Evolutionary conservation across 768 basidiomycete species (phyloP).

Genomic region (Saitozyma podzolica): DNA sequence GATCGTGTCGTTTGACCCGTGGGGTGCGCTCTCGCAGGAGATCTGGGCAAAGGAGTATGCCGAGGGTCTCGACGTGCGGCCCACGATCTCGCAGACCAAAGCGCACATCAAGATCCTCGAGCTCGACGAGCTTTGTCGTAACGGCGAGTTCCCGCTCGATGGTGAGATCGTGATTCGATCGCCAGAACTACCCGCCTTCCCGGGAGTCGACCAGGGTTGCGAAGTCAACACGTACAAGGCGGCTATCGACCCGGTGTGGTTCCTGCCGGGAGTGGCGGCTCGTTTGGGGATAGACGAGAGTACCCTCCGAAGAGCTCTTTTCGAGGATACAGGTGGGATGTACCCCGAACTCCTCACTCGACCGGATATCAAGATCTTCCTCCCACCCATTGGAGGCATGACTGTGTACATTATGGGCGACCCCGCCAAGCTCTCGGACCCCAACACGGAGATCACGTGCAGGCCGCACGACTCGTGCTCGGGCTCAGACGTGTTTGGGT

Average conservation of each 20-base stretch:
- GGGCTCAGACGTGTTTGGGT: constrained; percentile 94
- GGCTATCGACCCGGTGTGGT: constrained; percentile 96
- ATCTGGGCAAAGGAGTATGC: constrained; percentile 46
- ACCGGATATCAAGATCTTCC: constrained; percentile 91
- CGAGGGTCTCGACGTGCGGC: constrained; percentile 75
- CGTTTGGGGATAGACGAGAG: constrained; percentile 89
- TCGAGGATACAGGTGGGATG: constrained; percentile 73
- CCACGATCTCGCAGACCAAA: constrained; percentile 88
- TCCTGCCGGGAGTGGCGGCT: constrained; percentile 86
- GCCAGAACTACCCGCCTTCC: constrained; percentile 45
- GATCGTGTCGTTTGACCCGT: constrained; percentile 92
- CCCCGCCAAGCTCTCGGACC: constrained; percentile 61
- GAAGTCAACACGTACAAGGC: constrained; percentile 89
- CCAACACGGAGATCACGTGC: constrained; percentile 46
- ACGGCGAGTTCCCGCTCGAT: constrained; percentile 73
- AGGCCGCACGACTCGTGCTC: constrained; percentile 85
- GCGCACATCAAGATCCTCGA: constrained; percentile 93
- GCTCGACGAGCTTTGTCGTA: constrained; percentile 75
- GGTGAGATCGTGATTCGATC: constrained; percentile 78
- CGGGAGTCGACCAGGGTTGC: constrained; percentile 64
- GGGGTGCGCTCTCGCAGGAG: constrained; percentile 75
- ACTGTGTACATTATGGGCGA: constrained; percentile 95
- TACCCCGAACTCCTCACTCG: constrained; percentile 88
- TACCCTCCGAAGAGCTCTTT: constrained; percentile 81
- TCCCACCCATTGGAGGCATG: constrained; percentile 84